phyloP scores from a whole-genome alignment of 495 filamentous ascomycete genomes.

The Xylaria scruposa region DNA sequence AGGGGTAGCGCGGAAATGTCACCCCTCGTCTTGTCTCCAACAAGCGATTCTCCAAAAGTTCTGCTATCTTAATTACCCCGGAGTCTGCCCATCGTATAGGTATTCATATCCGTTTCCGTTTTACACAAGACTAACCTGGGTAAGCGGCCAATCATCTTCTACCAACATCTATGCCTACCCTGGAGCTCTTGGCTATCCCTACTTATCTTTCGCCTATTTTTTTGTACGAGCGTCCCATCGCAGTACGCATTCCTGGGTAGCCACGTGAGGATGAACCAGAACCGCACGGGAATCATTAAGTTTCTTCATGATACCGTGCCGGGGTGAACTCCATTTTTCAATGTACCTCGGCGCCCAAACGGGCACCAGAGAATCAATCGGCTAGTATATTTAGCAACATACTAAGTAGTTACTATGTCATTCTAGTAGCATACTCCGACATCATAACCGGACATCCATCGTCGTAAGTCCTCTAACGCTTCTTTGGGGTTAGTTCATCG shows the following conservation, averaged over 20 bases:
- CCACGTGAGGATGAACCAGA: conserved; percentile 13
- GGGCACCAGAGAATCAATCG: neutral
- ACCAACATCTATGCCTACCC: neutral
- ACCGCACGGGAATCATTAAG: neutral
- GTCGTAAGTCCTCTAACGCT: neutral
- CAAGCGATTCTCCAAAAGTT: neutral
- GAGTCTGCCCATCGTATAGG: neutral
- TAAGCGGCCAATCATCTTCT: neutral
- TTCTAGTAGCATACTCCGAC: neutral
- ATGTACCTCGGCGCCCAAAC: neutral
- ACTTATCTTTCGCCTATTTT: neutral
- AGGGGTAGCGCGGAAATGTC: conserved; percentile 6
- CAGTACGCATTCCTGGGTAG: neutral
- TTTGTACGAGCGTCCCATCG: neutral
- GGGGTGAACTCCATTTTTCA: neutral
- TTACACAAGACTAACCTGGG: neutral
- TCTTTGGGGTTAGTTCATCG: neutral
- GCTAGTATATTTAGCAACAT: neutral
- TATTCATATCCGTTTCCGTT: neutral
- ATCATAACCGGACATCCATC: neutral
- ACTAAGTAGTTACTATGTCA: neutral
- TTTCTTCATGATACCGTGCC: neutral
- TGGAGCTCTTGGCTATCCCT: neutral
- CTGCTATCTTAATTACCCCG: neutral
- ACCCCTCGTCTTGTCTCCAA: conserved; percentile 7